A percentile compares a stretch with the other conserved stretches of the same genome.
Evolutionary conservation across 306 rosid genomes (phyloP).

Genomic region (Neltuma alba): DNA sequence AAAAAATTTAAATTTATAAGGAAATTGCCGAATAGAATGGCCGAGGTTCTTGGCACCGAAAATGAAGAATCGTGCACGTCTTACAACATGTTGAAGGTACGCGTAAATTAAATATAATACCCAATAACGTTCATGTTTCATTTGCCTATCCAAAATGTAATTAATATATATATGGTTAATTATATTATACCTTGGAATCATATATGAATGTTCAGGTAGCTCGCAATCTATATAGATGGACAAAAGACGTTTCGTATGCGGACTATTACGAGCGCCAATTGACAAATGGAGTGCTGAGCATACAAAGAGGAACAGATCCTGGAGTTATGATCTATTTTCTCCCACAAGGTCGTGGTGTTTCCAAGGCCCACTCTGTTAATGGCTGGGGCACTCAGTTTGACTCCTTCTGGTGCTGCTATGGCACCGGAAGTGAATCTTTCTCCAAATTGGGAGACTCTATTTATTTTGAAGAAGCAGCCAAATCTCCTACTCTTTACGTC

Average conservation of each 20-base stretch:
- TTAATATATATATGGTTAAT: no score
- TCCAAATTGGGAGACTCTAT: conserved; percentile 92
- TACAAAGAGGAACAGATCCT: conserved; percentile 95
- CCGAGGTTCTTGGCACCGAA: neutral
- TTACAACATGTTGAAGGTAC: no score
- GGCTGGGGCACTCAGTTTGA: conserved; percentile 74
- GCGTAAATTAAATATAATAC: no score
- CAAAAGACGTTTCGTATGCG: conserved; percentile 78
- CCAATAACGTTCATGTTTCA: no score
- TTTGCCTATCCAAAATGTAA: no score
- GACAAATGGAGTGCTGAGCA: conserved; percentile 80
- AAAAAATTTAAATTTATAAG: neutral
- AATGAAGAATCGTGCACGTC: neutral
- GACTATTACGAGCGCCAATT: conserved; percentile 92
- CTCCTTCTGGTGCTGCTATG: conserved; percentile 94
- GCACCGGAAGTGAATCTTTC: conserved; percentile 90
- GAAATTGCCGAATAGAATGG: neutral
- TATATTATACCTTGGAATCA: no score
- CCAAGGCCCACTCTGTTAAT: conserved; percentile 63
- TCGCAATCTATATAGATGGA: conserved; percentile 83
- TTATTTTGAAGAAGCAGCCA: conserved; percentile 78
- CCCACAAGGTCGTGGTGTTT: conserved; percentile 69
- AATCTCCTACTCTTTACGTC: conserved; percentile 61
- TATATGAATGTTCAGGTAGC: conserved; percentile 53
- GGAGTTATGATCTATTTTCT: conserved; percentile 97